phyloP scores from a whole-genome alignment of 345 rosid genomes.

The Eucalyptus sideroxylon region DNA sequence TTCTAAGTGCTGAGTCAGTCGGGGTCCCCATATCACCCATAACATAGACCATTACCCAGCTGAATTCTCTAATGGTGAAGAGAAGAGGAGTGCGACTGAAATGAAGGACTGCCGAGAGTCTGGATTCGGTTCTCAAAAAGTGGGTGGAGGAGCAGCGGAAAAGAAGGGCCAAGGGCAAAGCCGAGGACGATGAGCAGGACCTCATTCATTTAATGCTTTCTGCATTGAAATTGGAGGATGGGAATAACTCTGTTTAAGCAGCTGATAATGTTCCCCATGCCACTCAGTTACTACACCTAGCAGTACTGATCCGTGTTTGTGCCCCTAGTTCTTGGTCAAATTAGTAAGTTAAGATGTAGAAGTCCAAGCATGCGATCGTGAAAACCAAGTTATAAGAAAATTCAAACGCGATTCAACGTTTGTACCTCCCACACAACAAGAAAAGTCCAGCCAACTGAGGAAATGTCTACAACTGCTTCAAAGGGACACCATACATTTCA shows the following conservation, averaged over 20 bases:
- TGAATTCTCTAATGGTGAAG: background rate
- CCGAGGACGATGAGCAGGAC: background rate
- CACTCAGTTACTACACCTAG: background rate
- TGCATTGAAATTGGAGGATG: background rate
- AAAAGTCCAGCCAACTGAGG: background rate
- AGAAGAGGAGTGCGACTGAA: background rate
- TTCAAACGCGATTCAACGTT: background rate
- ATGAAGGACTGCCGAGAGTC: conserved; percentile 15
- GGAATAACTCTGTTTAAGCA: background rate
- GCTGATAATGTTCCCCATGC: background rate
- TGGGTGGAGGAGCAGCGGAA: conserved; percentile 24
- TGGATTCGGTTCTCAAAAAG: conserved; percentile 13
- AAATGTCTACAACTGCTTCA: background rate
- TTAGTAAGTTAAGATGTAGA: background rate
- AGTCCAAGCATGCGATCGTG: background rate
- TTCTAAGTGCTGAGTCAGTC: background rate
- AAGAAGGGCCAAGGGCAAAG: background rate
- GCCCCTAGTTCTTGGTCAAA: background rate
- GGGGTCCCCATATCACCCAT: background rate
- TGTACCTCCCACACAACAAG: background rate
- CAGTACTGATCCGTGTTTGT: background rate
- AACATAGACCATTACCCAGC: background rate
- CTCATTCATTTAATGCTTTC: conserved; percentile 4
- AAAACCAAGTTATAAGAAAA: background rate
- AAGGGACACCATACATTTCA: background rate